Base-by-base conservation (phyloP, 1,284 basidiomycete genomes). In the Sporisorium graminicola region DNA sequence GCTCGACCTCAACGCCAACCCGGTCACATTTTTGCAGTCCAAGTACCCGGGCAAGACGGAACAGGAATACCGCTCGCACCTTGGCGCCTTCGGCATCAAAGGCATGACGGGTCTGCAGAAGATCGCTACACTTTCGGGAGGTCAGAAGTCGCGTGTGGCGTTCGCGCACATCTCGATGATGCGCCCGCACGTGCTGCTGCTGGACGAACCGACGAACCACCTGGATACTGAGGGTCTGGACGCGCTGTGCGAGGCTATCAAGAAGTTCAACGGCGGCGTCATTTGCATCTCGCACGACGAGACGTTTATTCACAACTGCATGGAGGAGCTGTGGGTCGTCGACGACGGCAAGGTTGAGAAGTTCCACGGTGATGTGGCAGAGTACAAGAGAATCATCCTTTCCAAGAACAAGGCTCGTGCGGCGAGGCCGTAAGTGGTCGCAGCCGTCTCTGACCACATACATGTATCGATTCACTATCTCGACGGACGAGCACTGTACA, bases 121-220 rank as follows among this genome's bases (percentile, higher is more conserved):
- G 86, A 89, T 89, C 58, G 88, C 86, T 0, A 89, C 88, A 12
- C 76, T 89, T 13, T 88, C 87, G 22, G 95, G 95, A 86, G 97
- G 97, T 86, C 97, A 99, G 83, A 99, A 99, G 87, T 93, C 92
- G 68, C 92, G 96, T 82, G 95, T 99, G 8, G 95, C 96, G 0
- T 99, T 99, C 86, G 91, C 96, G 1, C 89, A 92, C n/a, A 87
- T 99, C 46, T 94, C 93, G 46, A 87, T 98, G 81, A 92, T 93
- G 86, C 90, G 90, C 59, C 97, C 96, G 70, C 97, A 99, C 89
- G 88, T 98, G 87, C 93, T 99, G 87, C 95, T 95, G 87, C 89
- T 99, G 86, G 96, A 98, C 88, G 96, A 95, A 91, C 96, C 96
- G 69, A 97, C 95, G 80, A 98, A 98, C 89, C 96, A 98, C 87